Evolutionary conservation across 2,329 filamentous ascomycete species (phyloP).

Genomic region (Tolypocladium album): DNA sequence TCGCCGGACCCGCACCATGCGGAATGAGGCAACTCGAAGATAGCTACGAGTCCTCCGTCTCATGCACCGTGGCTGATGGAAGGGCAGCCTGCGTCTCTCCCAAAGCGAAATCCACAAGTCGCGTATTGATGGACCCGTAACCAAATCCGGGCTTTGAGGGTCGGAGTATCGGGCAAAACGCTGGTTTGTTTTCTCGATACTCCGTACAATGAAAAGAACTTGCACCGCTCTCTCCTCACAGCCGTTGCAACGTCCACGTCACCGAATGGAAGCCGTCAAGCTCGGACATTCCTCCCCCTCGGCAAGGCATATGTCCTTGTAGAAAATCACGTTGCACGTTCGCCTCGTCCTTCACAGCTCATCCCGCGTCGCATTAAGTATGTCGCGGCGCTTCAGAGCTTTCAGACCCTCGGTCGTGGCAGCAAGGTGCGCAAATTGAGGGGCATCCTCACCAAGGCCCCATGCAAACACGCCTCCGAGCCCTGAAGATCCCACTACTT

Average conservation of each 20-base stretch:
- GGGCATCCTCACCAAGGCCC: conserved; percentile 59
- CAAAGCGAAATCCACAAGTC: background rate
- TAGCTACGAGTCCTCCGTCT: too few species aligned
- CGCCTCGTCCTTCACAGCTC: background rate
- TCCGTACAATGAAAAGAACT: background rate
- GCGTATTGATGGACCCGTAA: background rate
- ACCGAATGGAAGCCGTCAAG: background rate
- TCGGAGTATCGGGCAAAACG: background rate
- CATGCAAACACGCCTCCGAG: conserved; percentile 67
- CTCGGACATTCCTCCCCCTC: background rate
- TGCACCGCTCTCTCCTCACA: background rate
- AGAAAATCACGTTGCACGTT: background rate
- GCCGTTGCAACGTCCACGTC: background rate
- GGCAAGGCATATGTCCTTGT: background rate
- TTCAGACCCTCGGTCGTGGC: conserved; percentile 16
- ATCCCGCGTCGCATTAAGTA: background rate
- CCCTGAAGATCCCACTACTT: conserved; percentile 42
- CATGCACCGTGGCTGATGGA: background rate
- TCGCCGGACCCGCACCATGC: background rate
- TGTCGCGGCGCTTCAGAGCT: background rate
- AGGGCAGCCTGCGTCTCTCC: background rate
- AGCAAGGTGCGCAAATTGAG: conserved; percentile 27
- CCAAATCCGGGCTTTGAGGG: background rate
- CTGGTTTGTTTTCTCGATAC: background rate
- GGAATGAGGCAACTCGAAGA: background rate